Conservation (phyloP, 2,329 filamentous ascomycete genomes). For the Elsinoe perseae region DNA sequence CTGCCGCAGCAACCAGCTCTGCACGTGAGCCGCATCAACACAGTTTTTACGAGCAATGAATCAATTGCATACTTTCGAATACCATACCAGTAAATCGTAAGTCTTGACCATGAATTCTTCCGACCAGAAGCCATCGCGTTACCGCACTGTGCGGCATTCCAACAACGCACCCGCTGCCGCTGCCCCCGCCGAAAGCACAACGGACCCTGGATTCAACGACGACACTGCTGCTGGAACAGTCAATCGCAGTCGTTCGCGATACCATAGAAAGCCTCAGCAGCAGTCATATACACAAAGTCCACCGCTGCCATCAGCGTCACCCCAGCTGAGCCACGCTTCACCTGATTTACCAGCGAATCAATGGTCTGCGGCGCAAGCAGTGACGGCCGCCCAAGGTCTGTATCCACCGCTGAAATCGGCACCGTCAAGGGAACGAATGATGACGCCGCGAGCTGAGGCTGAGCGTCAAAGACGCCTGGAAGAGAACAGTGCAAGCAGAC, state of each 20-base stretch:
- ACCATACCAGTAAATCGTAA: background rate
- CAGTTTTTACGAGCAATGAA: slow-evolving; percentile 1
- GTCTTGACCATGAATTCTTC: slow-evolving; percentile 5
- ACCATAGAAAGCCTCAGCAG: slow-evolving; percentile 18
- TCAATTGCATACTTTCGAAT: background rate
- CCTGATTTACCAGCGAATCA: background rate
- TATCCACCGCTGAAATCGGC: background rate
- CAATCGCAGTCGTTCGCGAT: slow-evolving; percentile 20
- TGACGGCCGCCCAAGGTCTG: background rate
- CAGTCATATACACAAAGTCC: background rate
- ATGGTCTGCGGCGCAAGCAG: background rate
- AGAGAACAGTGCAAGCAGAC: slow-evolving; percentile 15
- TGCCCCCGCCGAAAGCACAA: background rate
- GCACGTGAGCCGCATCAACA: slow-evolving; percentile 2
- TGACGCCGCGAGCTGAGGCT: slow-evolving; percentile 11
- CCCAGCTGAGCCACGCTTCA: background rate
- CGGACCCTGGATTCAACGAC: slow-evolving; percentile 12
- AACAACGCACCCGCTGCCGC: slow-evolving; percentile 24
- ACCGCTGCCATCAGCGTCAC: background rate
- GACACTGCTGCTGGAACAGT: slow-evolving; percentile 13
- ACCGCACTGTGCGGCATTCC: slow-evolving; percentile 49
- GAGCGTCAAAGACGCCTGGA: slow-evolving; percentile 8
- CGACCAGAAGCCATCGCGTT: slow-evolving; percentile 47
- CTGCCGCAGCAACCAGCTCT: slow-evolving; percentile 1
- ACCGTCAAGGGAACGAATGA: background rate